Evolutionary conservation across 768 basidiomycete species (phyloP).

Genomic region (Mrakia frigida): DNA sequence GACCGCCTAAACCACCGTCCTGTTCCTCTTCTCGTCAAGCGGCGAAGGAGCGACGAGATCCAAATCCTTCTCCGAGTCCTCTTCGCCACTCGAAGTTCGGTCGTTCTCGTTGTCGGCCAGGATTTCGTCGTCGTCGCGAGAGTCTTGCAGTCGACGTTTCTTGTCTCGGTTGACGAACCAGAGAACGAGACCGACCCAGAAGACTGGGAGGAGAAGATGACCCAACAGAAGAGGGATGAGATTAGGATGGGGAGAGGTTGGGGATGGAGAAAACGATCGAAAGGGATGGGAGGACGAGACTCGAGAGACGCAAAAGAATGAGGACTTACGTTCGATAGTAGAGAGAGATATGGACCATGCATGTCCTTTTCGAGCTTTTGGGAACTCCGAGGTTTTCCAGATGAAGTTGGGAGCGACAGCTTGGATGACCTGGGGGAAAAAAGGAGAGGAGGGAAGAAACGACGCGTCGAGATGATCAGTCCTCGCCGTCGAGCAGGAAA

Average conservation of each 20-base stretch:
- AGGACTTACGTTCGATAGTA: not conserved
- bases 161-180: not conserved
- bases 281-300: not conserved
- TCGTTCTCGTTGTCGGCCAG: not conserved
- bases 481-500: not conserved
- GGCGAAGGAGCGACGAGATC: not conserved
- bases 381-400: conserved; percentile 27
- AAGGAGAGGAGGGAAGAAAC: not conserved
- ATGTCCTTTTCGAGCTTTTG: conserved; percentile 12
- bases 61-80: not conserved
- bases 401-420: conserved; percentile 27
- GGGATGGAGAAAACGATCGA: not conserved
- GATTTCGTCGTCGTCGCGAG: not conserved
- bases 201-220: too few species aligned
- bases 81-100: not conserved
- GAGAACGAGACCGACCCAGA: not conserved
- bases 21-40: not conserved
- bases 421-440: conserved; percentile 4
- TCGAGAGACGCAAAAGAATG: too few species aligned
- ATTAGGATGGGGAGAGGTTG: not conserved
- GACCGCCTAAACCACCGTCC: not conserved
- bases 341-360: conserved; percentile 19
- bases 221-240: too few species aligned
- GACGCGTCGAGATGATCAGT: too few species aligned
- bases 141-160: not conserved